phyloP scores from a whole-genome alignment of 176 grass and related monocot genomes.

The Hordeum marinum region DNA sequence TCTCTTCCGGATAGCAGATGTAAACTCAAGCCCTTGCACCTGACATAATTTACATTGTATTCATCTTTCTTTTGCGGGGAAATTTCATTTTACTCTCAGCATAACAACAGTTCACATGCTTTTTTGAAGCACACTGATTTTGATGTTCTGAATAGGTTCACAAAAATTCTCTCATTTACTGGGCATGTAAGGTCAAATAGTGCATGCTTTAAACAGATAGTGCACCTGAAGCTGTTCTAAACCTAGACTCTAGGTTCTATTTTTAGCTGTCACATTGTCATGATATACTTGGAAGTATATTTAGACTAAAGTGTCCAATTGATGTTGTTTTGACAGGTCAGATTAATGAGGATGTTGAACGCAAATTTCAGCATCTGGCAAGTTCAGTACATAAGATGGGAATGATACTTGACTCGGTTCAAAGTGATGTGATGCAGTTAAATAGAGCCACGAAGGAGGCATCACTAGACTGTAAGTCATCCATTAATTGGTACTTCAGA shows the following conservation, averaged over 20 bases:
- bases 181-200: background rate
- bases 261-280: background rate
- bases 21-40: conserved; percentile 32
- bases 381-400: conserved; percentile 60
- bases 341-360: conserved; percentile 74
- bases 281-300: background rate
- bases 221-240: background rate
- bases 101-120: background rate
- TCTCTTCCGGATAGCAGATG: conserved; percentile 62
- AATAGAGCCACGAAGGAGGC: conserved; percentile 89
- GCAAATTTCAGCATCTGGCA: conserved; percentile 71
- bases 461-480: conserved; percentile 72
- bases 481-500: background rate
- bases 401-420: conserved; percentile 73
- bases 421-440: conserved; percentile 77
- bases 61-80: no score
- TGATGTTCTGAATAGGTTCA: conserved; percentile 10
- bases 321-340: conserved; percentile 43
- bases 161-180: background rate
- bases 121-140: background rate
- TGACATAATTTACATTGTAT: background rate
- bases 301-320: background rate
- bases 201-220: conserved; percentile 10
- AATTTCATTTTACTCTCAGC: background rate
- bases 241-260: background rate